Evolutionary conservation across 257 asterid species (phyloP), one percentile per base, ranked within the genome.

Genomic region (Solanum piurae): DNA sequence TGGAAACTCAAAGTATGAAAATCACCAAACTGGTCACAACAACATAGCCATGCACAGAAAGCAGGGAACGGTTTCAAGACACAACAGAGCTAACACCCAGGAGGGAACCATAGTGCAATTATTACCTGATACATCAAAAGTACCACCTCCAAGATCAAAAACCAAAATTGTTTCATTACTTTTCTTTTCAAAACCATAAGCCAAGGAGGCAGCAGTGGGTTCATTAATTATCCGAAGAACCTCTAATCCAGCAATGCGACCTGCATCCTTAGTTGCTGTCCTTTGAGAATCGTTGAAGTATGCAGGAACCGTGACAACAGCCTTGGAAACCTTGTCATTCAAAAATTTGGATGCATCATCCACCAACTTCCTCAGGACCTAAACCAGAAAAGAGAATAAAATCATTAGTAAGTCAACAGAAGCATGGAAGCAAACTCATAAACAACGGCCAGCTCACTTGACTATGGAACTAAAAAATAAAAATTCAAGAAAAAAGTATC

Each of bases 341-440:
- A 95, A 90, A 91, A 96, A 96, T 89, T 96, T 96, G 6, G 98
- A 96, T 72, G 98, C 98, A 89, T 96, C 99, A 90, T 96, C 99
- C n/a, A 96, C 99, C 79, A 96, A 98, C 94, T 95, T 96, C 88
- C 99, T 93, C 92, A 96, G 90, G 86, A 96, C 98, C 99, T 96
- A 87, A 86, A 88, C 40, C 86, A 85, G 83, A 72, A 69, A 87
- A 72, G 34, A 34, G 52, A 27, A 38, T 12, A 71, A 25, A 86
- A 29, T 37, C 64, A 69, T 69, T 71, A 31, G 83, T 46, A 33
- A 82, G 29, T 29, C 44, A 52, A 49, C 44, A 9, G 14, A 82
- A 20, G n/a, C 37, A 21, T 2, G 66, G 66, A 46, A 27, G 2
- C 27, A 52, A 38, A 31, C 38, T 21, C 86, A 23, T 18, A 49